Evolutionary conservation across 2,329 filamentous ascomycete genomes (phyloP), one percentile per base, ranked within the genome.

Genomic region (Arthroderma sp.): DNA sequence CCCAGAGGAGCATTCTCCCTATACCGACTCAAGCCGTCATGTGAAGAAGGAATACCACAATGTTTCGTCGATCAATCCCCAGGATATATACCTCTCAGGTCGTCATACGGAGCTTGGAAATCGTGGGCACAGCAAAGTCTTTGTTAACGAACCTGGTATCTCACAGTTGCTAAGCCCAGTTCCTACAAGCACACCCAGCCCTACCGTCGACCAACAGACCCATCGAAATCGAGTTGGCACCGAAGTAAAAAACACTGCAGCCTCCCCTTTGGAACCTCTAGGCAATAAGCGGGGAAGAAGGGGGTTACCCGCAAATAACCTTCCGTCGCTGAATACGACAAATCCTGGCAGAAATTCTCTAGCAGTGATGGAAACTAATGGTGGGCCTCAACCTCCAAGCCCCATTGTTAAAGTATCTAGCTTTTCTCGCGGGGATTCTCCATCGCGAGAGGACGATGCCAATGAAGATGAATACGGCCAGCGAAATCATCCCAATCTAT

Each of bases 321-420:
- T 47, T 34, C 58, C 57, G 32, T 47, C 56, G 1, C 39, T 55
- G 31, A 55, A 56, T 7, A 58, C 57, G 22, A 38, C 45, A 3
- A 52, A 50, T 43, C 50, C 57, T 5, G 47, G 49, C 32, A 55
- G 40, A 29, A 53, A 60, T 41, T 56, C 47, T 15, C 52, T 57
- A 8, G 50, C 52, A 31, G 49, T 55, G 5, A 46, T 50, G 30
- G 46, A 41, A 6, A 41, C 42, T 3, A 48, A 51, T n/a, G 46
- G 51, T 8, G 54, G 55, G 5, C 53, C 55, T 11, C 56, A 54
- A 42, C 55, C 60, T 10, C 53, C 58, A 38, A 71, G 68, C 46
- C 69, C 69, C 8, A 61, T 67, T 30, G 61, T 71, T 36, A 67
- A 63, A 33, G 59, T 71, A 3, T 67, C 67, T 29, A 64, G 51